Evolutionary conservation across 106 monocot species (phyloP).

Genomic region (Alisma plantagoaquatica): DNA sequence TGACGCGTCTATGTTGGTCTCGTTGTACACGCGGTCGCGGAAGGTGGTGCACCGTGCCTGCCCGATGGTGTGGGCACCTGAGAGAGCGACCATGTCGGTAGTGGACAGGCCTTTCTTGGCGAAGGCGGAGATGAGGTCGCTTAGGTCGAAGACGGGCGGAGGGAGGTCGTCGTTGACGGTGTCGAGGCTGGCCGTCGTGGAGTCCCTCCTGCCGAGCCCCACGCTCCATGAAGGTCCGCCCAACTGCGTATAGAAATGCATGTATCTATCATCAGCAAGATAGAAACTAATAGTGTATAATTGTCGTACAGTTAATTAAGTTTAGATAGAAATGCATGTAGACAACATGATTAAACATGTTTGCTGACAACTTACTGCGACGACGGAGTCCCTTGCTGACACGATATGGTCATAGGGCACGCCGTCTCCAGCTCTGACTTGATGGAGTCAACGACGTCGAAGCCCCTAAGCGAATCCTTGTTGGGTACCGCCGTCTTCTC

Average conservation of each 20-base stretch:
- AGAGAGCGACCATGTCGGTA: slow-evolving; percentile 49
- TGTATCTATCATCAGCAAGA: no score
- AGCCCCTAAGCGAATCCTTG: slow-evolving; percentile 25
- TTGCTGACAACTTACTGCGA: slow-evolving; percentile 34
- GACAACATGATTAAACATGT: no score
- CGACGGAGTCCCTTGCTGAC: slow-evolving; percentile 46
- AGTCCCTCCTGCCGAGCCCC: slow-evolving; percentile 53
- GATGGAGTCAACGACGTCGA: slow-evolving; percentile 51
- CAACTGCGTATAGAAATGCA: no score
- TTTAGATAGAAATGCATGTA: no score
- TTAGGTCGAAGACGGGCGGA: slow-evolving; percentile 36
- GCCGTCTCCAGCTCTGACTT: slow-evolving; percentile 37
- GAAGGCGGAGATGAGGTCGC: slow-evolving; percentile 48
- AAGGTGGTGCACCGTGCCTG: slow-evolving; percentile 16
- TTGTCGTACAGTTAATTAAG: no score
- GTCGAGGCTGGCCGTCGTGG: slow-evolving; percentile 35
- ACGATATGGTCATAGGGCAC: slow-evolving; percentile 43
- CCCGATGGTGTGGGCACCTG: slow-evolving; percentile 18
- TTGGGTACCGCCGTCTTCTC: slow-evolving; percentile 50
- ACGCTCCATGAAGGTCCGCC: slow-evolving; percentile 52
- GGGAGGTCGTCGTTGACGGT: slow-evolving; percentile 48
- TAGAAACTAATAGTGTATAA: no score
- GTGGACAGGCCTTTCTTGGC: slow-evolving; percentile 36
- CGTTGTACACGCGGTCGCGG: slow-evolving; percentile 10
- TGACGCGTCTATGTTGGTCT: slow-evolving; percentile 14